Base-by-base conservation (phyloP, 2,329 filamentous ascomycete species). In the Geosmithia morbida region DNA sequence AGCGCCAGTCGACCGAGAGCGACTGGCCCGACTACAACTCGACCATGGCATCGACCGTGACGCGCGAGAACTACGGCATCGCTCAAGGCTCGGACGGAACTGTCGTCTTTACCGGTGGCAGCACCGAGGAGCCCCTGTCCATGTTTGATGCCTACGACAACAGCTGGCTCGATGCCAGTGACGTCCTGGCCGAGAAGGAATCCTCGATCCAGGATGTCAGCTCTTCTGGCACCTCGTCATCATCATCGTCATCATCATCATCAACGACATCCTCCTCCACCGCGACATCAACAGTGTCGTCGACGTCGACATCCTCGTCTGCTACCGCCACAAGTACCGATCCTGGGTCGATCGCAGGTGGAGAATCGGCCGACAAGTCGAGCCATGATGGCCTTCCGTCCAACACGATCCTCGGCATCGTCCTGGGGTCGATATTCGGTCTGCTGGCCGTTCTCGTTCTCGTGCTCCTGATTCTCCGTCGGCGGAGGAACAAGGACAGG, bases 1-100 rank as follows among this genome's bases (percentile, higher is more conserved):
- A 54, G 20, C 52, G 52, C 40, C 53, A 51, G 22, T 58, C 71
- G 16, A 80, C 77, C 1, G 59, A 81, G 22, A 66, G 66, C 19
- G 68, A 80, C 56, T 94, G 87, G 79, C 88, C 89, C 2, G 57
- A 70, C 2, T 96, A 96, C 63, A 89, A 96, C 63, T 72, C 68
- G 46, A 83, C 81, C 1, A 64, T 81, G 41, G 89, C 85, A 0
- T 85, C 89, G 0, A 56, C 51, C 2, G 68, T 64, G 8, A 77
- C 71, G 6, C 75, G 88, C 53, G 70, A 70, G n/a, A 76, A 79
- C 44, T 94, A 79, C 57, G 82, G 85, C 0, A 61, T 94, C 16
- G 85, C 88, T 0, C 75, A 82, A 54, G 80, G 77, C 50, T 57
- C 72, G 1, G 65, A 75, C 51, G 85, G 83, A 3, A 66, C 82